A percentile compares a stretch with the other conserved stretches of the same genome.
phyloP scores from a whole-genome alignment of 345 rosid genomes.

The Pelargonium nanum region DNA sequence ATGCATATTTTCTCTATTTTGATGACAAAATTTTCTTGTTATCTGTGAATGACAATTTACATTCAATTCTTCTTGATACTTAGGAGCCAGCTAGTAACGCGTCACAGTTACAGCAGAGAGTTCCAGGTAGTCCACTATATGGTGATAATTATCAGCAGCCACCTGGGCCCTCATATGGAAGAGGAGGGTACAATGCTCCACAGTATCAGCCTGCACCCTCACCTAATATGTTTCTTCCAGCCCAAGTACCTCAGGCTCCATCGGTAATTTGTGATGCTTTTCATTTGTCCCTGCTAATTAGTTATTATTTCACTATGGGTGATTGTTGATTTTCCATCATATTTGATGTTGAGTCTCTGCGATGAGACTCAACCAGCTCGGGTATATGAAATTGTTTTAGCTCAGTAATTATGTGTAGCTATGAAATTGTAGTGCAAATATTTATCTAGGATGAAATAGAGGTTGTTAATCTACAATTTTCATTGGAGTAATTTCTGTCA shows the following conservation, averaged over 20 bases:
- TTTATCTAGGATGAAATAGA: neutral
- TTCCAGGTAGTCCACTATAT: constrained; percentile 35
- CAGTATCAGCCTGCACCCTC: constrained; percentile 31
- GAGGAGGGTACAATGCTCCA: constrained; percentile 36
- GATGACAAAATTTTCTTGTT: constrained; percentile 4
- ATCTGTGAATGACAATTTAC: constrained; percentile 5
- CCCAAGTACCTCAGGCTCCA: constrained; percentile 43
- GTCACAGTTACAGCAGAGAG: constrained; percentile 37
- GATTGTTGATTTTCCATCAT: too few species aligned
- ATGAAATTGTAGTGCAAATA: neutral
- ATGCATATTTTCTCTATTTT: neutral
- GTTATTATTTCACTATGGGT: neutral
- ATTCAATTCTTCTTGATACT: constrained; percentile 6
- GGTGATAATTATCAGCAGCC: constrained; percentile 53
- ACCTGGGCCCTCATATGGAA: constrained; percentile 32
- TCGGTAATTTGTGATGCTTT: constrained; percentile 37
- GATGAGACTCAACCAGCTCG: neutral
- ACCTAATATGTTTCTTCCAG: constrained; percentile 59
- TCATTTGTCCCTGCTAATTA: neutral
- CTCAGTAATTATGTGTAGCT: neutral
- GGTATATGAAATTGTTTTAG: neutral
- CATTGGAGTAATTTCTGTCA: neutral
- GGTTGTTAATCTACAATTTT: too few species aligned
- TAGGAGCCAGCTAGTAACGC: constrained; percentile 22
- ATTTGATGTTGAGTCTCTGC: too few species aligned